Conservation (phyloP, 2,329 filamentous ascomycete species). For the Hypoxylon sp. region DNA sequence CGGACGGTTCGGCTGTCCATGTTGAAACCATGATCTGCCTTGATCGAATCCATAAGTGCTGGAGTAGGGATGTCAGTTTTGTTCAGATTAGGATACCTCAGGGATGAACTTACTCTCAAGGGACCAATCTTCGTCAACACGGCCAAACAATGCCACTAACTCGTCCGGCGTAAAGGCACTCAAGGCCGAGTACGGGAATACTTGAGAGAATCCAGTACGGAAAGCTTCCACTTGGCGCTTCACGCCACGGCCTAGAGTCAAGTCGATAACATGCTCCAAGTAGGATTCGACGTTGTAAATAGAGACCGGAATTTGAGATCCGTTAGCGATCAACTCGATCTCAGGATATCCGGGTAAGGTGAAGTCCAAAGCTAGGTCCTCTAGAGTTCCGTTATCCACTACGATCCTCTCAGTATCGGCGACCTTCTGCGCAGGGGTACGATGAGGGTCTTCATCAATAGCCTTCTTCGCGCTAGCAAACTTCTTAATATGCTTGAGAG, state of each 20-base stretch:
- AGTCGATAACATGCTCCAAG: conserved; percentile 87
- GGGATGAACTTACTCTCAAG: conserved; percentile 80
- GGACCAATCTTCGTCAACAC: conserved; percentile 94
- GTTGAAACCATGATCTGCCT: conserved; percentile 97
- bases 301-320: conserved; percentile 77
- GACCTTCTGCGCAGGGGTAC: conserved; percentile 75
- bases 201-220: conserved; percentile 88
- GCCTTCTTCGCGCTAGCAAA: conserved; percentile 84
- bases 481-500: conserved; percentile 85
- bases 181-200: conserved; percentile 93
- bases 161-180: conserved; percentile 95
- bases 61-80: conserved; percentile 35
- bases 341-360: conserved; percentile 89
- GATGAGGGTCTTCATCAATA: conserved; percentile 74
- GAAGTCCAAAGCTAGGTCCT: conserved; percentile 92
- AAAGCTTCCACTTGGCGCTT: conserved; percentile 91
- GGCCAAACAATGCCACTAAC: conserved; percentile 91
- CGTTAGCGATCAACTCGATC: conserved; percentile 82
- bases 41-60: conserved; percentile 98
- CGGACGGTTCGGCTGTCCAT: conserved; percentile 97
- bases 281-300: conserved; percentile 93
- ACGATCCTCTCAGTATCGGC: conserved; percentile 73
- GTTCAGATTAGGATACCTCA: conserved; percentile 24
- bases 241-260: conserved; percentile 89
- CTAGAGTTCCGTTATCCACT: conserved; percentile 79